A percentile compares a stretch with the other conserved stretches of the same genome.
phyloP scores from a whole-genome alignment of 108 stramenopile genomes.

The Halocafeteria seosinensis region DNA sequence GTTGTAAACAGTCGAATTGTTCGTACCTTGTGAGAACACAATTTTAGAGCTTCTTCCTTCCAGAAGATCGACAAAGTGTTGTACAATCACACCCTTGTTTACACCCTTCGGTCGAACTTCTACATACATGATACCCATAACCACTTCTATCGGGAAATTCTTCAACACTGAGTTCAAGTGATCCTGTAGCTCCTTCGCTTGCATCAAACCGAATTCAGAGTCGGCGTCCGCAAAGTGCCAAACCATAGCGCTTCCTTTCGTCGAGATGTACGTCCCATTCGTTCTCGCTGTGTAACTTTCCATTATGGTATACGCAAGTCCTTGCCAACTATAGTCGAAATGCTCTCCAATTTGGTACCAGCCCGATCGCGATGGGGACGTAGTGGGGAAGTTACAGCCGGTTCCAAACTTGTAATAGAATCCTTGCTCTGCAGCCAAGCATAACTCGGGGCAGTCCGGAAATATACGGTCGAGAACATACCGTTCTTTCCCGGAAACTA shows the following conservation, averaged over 20 bases:
- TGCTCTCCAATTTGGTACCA: not conserved
- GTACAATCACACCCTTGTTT: constrained; percentile 39
- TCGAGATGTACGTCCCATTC: constrained; percentile 47
- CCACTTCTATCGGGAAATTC: constrained; percentile 72
- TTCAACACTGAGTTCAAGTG: constrained; percentile 70
- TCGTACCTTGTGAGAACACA: not conserved
- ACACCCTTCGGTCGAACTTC: constrained; percentile 47
- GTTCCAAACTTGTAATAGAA: constrained; percentile 15
- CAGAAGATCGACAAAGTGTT: constrained; percentile 18
- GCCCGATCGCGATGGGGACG: not conserved
- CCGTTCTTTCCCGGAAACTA: constrained; percentile 32
- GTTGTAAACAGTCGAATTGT: not conserved
- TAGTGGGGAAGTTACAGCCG: not conserved
- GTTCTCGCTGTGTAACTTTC: constrained; percentile 43
- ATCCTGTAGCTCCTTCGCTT: constrained; percentile 86
- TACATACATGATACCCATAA: constrained; percentile 45
- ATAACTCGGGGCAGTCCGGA: constrained; percentile 13
- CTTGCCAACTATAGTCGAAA: constrained; percentile 34
- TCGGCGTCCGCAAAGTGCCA: constrained; percentile 56
- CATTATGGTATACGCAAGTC: constrained; percentile 27
- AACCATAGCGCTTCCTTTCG: constrained; percentile 37
- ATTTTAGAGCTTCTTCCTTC: not conserved
- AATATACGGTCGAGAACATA: constrained; percentile 13
- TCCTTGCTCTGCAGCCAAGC: constrained; percentile 35
- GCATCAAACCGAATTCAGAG: constrained; percentile 46